Evolutionary conservation across 768 basidiomycete genomes (phyloP), one percentile per base, ranked within the genome.

Genomic region (Wakefieldia striispora): DNA sequence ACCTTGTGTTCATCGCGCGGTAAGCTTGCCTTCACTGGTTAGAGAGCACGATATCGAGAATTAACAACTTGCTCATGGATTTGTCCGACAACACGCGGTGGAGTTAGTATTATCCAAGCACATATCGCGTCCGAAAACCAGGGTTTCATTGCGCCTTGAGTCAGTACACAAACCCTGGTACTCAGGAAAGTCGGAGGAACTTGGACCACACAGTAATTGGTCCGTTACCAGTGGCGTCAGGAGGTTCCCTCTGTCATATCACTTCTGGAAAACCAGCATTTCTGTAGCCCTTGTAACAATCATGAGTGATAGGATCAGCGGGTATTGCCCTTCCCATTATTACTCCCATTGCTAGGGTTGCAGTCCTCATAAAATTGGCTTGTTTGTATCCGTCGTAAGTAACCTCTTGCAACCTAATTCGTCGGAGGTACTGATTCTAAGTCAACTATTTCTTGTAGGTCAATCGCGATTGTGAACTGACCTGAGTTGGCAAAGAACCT

Each of bases 361-460:
- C 26, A 6, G 19, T 51, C n/a, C 23, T 49, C 24, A 45, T 11
- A 33, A 51, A 48, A 20, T 3, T 50, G 11, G 37, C 49, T 2
- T 21, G n/a, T 14, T 0, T 38, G 16, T 52, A 53, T 36, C 45
- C 50, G 4, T 42, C 50, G 50, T 52, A 34, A 20, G 53, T 27
- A 6, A 7, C 9, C 11, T n/a, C 14, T 12, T 4, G 2, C 14
- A 3, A n/a, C 1, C 11, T 9, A 17, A 7, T 20, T 3, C 35
- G 14, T 8, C 4, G 10, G 7, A 20, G 6, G 3, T 27, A 10
- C 9, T 11, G 10, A 26, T 9, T 16, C 6, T 14, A 20, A 7
- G 5, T 2, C 19, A 17, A 6, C 20, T 29, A 16, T n/a, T 29
- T 44, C 8, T 21, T 7, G 7, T 7, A 51, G 47, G n/a, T n/a